These are phyloP conservation scores for Kwoniella sp. DNA, from an alignment of 768 basidiomycete species.

Conservation along the genomic window DNA sequence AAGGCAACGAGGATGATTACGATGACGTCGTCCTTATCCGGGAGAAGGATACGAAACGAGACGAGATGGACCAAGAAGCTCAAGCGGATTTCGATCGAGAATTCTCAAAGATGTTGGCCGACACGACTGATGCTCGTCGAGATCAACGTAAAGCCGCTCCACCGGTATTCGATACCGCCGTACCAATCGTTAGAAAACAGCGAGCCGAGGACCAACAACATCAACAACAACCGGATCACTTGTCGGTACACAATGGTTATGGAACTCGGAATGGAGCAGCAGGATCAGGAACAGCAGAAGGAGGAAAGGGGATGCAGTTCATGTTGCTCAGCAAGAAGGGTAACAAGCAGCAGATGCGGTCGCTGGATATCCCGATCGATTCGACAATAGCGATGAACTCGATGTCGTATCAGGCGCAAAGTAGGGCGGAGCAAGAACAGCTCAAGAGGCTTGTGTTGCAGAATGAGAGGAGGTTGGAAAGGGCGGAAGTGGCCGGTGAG, in stretches of 20 bases:
- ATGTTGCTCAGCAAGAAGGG: constrained; percentile 89
- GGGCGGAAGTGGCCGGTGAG: constrained; percentile 46
- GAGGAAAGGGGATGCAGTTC: constrained; percentile 75
- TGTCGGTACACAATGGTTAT: too few relatives aligned
- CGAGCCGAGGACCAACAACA: constrained; percentile 44
- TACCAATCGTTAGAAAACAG: constrained; percentile 66
- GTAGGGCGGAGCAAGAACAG: constrained; percentile 94
- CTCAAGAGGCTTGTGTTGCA: constrained; percentile 77
- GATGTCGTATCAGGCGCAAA: constrained; percentile 84
- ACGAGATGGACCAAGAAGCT: constrained; percentile 83
- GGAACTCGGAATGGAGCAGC: too few relatives aligned
- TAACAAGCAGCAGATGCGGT: constrained; percentile 86
- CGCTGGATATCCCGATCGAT: constrained; percentile 82
- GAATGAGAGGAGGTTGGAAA: constrained; percentile 55
- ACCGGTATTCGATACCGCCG: constrained; percentile 84
- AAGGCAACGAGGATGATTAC: constrained; percentile 73
- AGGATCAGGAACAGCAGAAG: too few relatives aligned
- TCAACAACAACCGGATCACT: too few relatives aligned
- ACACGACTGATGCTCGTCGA: constrained; percentile 80
- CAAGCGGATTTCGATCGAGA: constrained; percentile 94
- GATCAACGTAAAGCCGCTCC: constrained; percentile 79
- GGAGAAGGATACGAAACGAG: constrained; percentile 61
- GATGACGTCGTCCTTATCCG: constrained; percentile 69
- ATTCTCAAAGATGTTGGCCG: constrained; percentile 90
- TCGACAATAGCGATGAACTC: constrained; percentile 89